Base-by-base conservation (phyloP, 305 asterid species). In the Fraxinus latifolia region DNA sequence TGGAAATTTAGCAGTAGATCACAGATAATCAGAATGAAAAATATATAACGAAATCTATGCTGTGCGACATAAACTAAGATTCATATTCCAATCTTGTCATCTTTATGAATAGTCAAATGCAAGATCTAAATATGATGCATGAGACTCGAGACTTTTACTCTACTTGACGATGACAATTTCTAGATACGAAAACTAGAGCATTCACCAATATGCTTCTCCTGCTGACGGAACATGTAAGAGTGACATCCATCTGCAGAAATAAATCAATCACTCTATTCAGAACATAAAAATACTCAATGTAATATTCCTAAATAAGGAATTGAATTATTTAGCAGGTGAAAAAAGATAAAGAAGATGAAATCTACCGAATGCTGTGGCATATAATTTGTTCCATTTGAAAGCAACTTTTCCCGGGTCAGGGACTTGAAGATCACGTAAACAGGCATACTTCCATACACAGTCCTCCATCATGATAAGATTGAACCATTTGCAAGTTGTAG, bases 351-450 rank as follows among this genome's bases (percentile, higher is more conserved):
- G 78, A 76, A 79, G 55, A 78, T 71, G 84, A 47, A 80, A 79
- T 73, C 80, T 92, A 95, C 98, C 98, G 80, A 94, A 94, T 79
- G 98, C 94, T 78, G 92, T 27, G 31, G 93, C 91, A 80, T 95
- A 95, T 72, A 95, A 91, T 84, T 91, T 86, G 89, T 60, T 91
- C 99, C 99, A 95, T 85, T 92, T 88, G 89, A 87, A 85, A 50
- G 87, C 84, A 19, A 84, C 94, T 62, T 82, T 86, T 82, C 92
- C 91, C 77, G 97, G 96, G 78, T 93, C 95, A 76, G 96, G 87
- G 79, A 95, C 97, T 87, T 95, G 93, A 86, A 95, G 99, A 91
- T 94, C 99, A 11, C 97, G 97, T 87, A 93, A 77, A 83, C 97
- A 94, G 8, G 96, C 98, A 76, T 86, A 84, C 85, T 90, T 95